Conservation (phyloP, 2,329 filamentous ascomycete genomes). For the Tolypocladium cylindrosporum region DNA sequence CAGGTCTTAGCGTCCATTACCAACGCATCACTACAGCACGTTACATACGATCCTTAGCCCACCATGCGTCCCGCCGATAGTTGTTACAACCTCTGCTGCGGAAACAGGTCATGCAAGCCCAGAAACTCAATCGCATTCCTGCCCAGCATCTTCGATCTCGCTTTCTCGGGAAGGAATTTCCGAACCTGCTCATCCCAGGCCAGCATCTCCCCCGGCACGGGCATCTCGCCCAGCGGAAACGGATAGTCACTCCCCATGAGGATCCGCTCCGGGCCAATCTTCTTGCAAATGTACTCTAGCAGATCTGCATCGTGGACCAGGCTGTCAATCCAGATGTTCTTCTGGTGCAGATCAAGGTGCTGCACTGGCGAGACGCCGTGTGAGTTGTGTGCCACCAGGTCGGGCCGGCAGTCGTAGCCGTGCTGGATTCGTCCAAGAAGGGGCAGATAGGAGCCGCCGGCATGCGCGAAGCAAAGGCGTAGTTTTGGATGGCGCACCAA, state of each 20-base stretch:
- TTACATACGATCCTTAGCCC: too few relatives aligned
- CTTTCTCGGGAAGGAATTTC: neutral
- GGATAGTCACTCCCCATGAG: neutral
- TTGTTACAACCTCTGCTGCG: neutral
- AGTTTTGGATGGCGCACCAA: neutral
- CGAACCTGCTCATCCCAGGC: neutral
- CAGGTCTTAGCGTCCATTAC: too few relatives aligned
- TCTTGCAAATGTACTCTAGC: neutral
- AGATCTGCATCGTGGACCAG: neutral
- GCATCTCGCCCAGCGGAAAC: neutral
- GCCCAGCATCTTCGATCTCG: neutral
- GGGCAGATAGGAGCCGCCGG: neutral
- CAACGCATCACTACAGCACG: too few relatives aligned
- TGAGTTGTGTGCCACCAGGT: neutral
- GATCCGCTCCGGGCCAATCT: neutral
- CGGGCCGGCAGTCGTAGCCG: neutral
- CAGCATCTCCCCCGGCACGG: neutral
- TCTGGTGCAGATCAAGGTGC: neutral
- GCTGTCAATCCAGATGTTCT: neutral
- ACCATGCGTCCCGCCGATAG: too few relatives aligned
- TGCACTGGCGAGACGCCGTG: neutral
- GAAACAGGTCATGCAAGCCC: neutral
- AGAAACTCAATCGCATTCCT: neutral
- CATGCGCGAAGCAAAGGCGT: neutral
- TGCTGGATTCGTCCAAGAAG: neutral